Evolutionary conservation across 2,329 filamentous ascomycete genomes (phyloP), one percentile per base, ranked within the genome.

Genomic region (Colletotrichum sp.): DNA sequence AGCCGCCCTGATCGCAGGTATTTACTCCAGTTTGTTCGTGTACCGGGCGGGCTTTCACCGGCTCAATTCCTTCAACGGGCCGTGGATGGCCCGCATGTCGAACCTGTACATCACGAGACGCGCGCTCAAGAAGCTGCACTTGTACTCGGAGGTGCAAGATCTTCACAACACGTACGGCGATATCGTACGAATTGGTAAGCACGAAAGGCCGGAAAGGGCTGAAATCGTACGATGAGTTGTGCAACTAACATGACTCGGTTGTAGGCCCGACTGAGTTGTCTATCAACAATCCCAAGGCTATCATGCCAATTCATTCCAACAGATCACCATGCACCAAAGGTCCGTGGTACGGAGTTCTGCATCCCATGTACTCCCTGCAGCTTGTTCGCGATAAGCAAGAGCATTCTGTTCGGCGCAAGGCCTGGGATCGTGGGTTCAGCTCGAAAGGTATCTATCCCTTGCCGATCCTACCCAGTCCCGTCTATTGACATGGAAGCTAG

Each of bases 391-490:
- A 84, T 71, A 80, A 81, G 67, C 77, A 80, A 8, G 78, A 80
- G 15, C 84, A 86, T 34, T 74, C 79, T 1, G 79, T 76, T 5
- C 80, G 83, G 9, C 82, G 84, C 21, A 84, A 82, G 75, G 78
- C 79, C 12, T 86, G 84, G 83, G 83, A 84, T 65, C 79, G 78
- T 60, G 83, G 78, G 0, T 83, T 85, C 32, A 80, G 79, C 26
- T 77, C 79, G 21, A 83, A 83, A 70, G 81, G 81, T 78, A 72
- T 70, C 36, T 30, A 30, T 32, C n/a, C 9, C n/a, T 21, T 18
- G 12, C 36, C 12, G 28, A 32, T 6, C 5, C 28, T n/a, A 18
- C 1, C 26, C 26, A n/a, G 8, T 32, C 9, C 5, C 10, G 30
- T 13, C 15, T 2, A 6, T 28, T 59, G 16, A 72, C 13, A 24